Base-by-base conservation (phyloP, 139 green algal genomes). In the Haematococcus lacustris region DNA sequence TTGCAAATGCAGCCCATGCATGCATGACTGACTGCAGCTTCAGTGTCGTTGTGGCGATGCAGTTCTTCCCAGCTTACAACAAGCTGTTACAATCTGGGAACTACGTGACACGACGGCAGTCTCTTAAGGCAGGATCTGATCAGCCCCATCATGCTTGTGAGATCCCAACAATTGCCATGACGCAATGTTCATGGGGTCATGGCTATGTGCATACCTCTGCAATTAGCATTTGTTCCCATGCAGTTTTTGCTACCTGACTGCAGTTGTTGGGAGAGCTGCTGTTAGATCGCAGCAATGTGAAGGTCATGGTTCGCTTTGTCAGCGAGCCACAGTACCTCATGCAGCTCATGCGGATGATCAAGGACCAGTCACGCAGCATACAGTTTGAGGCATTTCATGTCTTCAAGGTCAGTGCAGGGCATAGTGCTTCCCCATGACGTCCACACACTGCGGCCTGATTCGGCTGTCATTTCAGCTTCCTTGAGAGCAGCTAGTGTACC, bases 311-410 rank as follows among this genome's bases (percentile, higher is more conserved):
- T 77, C 78, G 80, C 59, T 98, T 96, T 80, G 95, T 98, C 37
- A 76, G 71, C 26, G 88, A 96, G 40, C 78, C 85, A 47, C 79
- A 88, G 50, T 92, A 98, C 85, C 88, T 98, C 9, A 93, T 92
- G 81, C 82, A 89, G 38, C 93, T 97, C 83, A 98, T 98, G 93
- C 91, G 88, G 60, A 80, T 98, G 73, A 83, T 98, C 30, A 93
- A 91, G 77, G 93, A 96, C 77, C 76, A 79, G n/a, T 91, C 82
- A 21, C 77, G 86, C 3, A 92, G 74, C 85, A 98, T 98, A 51
- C 93, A 98, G 83, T 98, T 91, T 72, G 93, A 98, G 83, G 93
- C 93, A 0, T 98, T 97, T 80, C 93, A 98, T 78, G 91, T 98
- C 0, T 98, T 98, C 87, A 98, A 98, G 90, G 92, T 96, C 63